These are phyloP conservation scores for Phyllostachys edulis DNA, from an alignment of 176 grass and related monocot species.

Conservation along the genomic window DNA sequence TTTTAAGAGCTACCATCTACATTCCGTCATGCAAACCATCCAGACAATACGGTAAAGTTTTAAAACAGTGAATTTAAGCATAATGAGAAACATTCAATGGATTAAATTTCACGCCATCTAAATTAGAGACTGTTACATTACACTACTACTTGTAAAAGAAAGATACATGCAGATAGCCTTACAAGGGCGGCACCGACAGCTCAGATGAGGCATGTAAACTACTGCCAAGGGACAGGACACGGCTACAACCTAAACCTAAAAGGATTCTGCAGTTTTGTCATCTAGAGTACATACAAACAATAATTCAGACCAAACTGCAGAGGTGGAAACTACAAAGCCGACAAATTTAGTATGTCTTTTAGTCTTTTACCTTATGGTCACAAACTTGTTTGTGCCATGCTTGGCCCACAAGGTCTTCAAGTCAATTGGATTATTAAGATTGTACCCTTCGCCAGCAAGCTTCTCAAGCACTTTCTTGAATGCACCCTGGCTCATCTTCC, in stretches of 20 bases:
- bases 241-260: conserved; percentile 19
- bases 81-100: background rate
- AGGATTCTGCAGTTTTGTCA: conserved; percentile 1
- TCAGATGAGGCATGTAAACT: conserved; percentile 21
- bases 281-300: conserved; percentile 15
- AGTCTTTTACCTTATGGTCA: conserved; percentile 45
- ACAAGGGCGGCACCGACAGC: background rate
- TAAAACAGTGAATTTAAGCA: background rate
- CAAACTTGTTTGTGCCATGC: conserved; percentile 65
- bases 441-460: conserved; percentile 52
- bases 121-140: conserved; percentile 16
- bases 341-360: background rate
- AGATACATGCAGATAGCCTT: conserved; percentile 17
- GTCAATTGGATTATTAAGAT: conserved; percentile 58
- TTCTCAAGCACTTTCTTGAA: conserved; percentile 62
- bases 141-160: conserved; percentile 20
- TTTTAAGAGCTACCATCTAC: background rate
- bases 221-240: conserved; percentile 5
- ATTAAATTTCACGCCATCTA: conserved; percentile 9
- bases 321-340: background rate
- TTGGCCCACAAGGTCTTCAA: conserved; percentile 60
- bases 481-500: conserved; percentile 62
- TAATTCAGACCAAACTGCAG: background rate
- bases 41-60: background rate
- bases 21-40: background rate